These are phyloP conservation scores for Fraxinus albicans DNA, from an alignment of 305 asterid genomes.

Conservation along the genomic window DNA sequence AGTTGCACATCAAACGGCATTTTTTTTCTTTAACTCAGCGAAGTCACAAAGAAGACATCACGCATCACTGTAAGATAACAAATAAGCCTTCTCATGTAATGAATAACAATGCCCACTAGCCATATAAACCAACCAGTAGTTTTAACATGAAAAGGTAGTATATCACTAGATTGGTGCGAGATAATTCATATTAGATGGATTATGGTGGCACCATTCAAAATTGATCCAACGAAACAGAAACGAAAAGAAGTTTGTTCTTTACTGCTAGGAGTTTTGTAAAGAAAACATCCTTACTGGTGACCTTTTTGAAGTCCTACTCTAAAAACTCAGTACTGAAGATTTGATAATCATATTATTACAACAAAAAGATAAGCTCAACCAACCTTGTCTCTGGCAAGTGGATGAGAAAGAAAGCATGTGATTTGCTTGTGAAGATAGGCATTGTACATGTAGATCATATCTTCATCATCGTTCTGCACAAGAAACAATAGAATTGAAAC, in stretches of 20 bases:
- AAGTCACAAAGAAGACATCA: not conserved
- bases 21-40: not conserved
- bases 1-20: not conserved
- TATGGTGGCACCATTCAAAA: not conserved
- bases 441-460: constrained; percentile 80
- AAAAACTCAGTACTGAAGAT: not conserved
- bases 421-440: constrained; percentile 94
- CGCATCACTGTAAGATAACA: not conserved
- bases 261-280: constrained; percentile 4
- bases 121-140: not conserved
- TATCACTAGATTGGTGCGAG: not conserved
- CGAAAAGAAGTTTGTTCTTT: not conserved
- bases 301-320: constrained; percentile 2
- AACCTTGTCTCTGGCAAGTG: constrained; percentile 92
- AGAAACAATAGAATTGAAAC: constrained; percentile 26
- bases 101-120: not conserved
- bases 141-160: not conserved
- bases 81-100: not conserved
- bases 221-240: not conserved
- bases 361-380: constrained; percentile 29
- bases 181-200: not conserved
- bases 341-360: constrained; percentile 4
- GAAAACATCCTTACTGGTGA: not conserved
- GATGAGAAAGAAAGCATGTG: constrained; percentile 85
- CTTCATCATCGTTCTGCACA: constrained; percentile 90